Conservation (phyloP, 2,329 filamentous ascomycete species). For the Madurella fahalii region DNA sequence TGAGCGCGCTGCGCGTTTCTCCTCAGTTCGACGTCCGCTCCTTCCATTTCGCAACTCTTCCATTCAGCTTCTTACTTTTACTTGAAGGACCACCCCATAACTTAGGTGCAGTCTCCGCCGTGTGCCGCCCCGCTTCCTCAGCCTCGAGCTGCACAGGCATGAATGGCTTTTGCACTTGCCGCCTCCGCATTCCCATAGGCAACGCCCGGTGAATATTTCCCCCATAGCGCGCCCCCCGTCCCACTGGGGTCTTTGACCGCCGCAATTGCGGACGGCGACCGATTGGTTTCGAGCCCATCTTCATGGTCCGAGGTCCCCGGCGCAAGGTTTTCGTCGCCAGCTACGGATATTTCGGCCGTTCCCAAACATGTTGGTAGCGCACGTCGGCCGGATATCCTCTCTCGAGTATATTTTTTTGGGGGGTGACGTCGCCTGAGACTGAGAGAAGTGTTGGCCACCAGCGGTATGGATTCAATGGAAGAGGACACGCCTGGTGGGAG, state of each 20-base stretch:
- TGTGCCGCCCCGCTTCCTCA: background rate
- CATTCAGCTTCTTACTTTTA: background rate
- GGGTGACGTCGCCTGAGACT: constrained; percentile 6
- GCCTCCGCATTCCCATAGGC: background rate
- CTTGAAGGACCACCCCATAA: background rate
- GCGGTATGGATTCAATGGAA: constrained; percentile 24
- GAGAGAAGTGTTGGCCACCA: background rate
- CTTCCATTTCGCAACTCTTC: background rate
- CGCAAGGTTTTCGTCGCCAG: background rate
- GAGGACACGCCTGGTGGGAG: constrained; percentile 12
- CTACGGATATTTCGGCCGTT: background rate
- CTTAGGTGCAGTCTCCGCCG: too few relatives aligned
- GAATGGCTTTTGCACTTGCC: background rate
- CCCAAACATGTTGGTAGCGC: constrained; percentile 18
- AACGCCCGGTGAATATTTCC: background rate
- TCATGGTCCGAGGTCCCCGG: background rate
- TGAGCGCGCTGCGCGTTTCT: background rate
- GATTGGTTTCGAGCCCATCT: background rate
- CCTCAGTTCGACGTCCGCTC: background rate
- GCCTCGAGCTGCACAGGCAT: background rate
- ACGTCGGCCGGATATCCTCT: background rate
- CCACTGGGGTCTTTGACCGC: background rate
- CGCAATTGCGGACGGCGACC: background rate
- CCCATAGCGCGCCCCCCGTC: background rate
- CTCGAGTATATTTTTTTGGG: constrained; percentile 1